phyloP scores from a whole-genome alignment of 140 eudicot species.

The Ambrosia hybrid region DNA sequence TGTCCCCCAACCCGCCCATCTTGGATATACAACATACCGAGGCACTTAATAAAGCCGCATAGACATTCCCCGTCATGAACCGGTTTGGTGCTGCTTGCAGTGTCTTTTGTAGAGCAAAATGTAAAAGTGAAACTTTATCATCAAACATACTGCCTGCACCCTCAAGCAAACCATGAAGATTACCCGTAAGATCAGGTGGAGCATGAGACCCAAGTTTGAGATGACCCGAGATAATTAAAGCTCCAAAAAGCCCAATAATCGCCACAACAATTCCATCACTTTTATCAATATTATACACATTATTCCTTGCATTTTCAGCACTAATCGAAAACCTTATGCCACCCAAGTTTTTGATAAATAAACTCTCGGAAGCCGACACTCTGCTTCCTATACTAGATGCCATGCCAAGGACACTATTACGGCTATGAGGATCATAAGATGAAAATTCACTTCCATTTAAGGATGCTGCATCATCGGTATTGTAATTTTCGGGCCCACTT shows the following conservation, averaged over 20 bases:
- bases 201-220: constrained; percentile 59
- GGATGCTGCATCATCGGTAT: constrained; percentile 35
- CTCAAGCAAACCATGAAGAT: constrained; percentile 67
- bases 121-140: constrained; percentile 88
- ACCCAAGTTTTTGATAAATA: constrained; percentile 62
- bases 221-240: constrained; percentile 73
- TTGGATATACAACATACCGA: constrained; percentile 57
- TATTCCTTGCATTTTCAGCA: constrained; percentile 93
- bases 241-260: constrained; percentile 77
- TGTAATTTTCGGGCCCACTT: constrained; percentile 28
- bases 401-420: constrained; percentile 28
- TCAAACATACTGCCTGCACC: constrained; percentile 94
- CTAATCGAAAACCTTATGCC: constrained; percentile 79
- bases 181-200: constrained; percentile 58
- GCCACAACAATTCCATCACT: constrained; percentile 82
- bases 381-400: constrained; percentile 57
- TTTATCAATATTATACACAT: constrained; percentile 79
- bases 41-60: constrained; percentile 78
- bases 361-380: constrained; percentile 55
- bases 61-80: constrained; percentile 77
- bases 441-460: constrained; percentile 40
- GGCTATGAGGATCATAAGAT: constrained; percentile 40
- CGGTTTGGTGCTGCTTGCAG: constrained; percentile 95
- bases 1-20: background rate
- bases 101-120: constrained; percentile 86